phyloP scores from a whole-genome alignment of 1,284 basidiomycete genomes.

The Athelia sp. region DNA sequence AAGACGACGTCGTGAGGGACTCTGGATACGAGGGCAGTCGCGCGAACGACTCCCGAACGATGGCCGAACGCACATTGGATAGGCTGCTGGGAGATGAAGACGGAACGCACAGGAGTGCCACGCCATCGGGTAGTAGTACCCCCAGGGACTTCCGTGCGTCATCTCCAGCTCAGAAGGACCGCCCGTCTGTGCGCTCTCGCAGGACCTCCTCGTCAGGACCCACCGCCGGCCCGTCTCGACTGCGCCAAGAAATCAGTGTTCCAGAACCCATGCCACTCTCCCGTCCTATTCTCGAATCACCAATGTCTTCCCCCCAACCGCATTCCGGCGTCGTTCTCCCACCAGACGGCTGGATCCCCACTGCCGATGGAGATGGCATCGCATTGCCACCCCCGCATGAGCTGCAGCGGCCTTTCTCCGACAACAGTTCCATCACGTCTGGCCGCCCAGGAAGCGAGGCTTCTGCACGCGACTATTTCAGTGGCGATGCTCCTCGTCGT shows the following conservation, averaged over 20 bases:
- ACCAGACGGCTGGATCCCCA: conserved; percentile 23
- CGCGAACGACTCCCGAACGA: conserved; percentile 4
- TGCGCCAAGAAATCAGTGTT: background rate
- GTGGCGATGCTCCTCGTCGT: conserved; percentile 13
- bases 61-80: conserved; percentile 5
- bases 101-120: conserved; percentile 15
- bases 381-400: conserved; percentile 26
- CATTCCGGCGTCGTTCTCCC: conserved; percentile 13
- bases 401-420: conserved; percentile 19
- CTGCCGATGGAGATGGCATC: conserved; percentile 12
- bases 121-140: conserved; percentile 10
- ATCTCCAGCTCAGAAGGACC: background rate
- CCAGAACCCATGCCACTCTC: background rate
- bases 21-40: conserved; percentile 9
- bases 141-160: background rate
- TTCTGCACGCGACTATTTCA: conserved; percentile 14
- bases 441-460: background rate
- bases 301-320: conserved; percentile 13
- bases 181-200: background rate
- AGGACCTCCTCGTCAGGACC: background rate
- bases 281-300: conserved; percentile 10
- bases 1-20: conserved; percentile 14
- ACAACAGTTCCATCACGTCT: background rate
- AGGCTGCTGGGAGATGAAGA: conserved; percentile 13
- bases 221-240: too few relatives aligned